Percentiles rank a stretch among this genome's conserved stretches.
Conservation (phyloP, 2,329 filamentous ascomycete genomes). For the Trichoderma oligosporum region DNA sequence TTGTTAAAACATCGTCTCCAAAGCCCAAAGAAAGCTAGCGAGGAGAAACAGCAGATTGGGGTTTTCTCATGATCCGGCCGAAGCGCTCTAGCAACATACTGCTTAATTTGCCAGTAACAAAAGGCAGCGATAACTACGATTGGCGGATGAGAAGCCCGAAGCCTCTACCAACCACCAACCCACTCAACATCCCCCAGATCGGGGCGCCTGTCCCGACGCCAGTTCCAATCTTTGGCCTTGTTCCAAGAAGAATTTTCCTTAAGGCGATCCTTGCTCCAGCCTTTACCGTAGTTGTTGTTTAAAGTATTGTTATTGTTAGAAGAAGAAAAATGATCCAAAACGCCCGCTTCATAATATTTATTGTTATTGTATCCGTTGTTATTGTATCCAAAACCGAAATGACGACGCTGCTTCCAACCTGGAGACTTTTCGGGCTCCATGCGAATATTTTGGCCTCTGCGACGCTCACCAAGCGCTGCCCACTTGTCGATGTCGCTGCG, state of each 20-base stretch:
- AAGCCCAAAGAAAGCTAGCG: no score
- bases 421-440: constrained; percentile 50
- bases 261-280: constrained; percentile 43
- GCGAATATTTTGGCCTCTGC: constrained; percentile 60
- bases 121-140: constrained; percentile 55
- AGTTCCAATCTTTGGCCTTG: constrained; percentile 58
- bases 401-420: constrained; percentile 48
- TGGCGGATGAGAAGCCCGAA: constrained; percentile 45
- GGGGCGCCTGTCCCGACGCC: constrained; percentile 58
- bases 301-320: constrained; percentile 33
- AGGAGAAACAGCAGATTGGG: constrained; percentile 4
- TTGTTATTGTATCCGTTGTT: constrained; percentile 42
- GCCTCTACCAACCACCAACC: constrained; percentile 83
- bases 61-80: neutral
- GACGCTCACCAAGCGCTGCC: constrained; percentile 79
- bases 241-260: constrained; percentile 56
- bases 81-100: neutral
- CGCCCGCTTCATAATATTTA: constrained; percentile 46
- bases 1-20: neutral
- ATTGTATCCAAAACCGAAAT: constrained; percentile 43
- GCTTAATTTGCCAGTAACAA: constrained; percentile 3
- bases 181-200: constrained; percentile 83
- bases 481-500: constrained; percentile 72
- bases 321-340: constrained; percentile 45
- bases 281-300: constrained; percentile 27